phyloP scores from a whole-genome alignment of 768 basidiomycete genomes.

The Porpolomopsis calyptriformis region DNA sequence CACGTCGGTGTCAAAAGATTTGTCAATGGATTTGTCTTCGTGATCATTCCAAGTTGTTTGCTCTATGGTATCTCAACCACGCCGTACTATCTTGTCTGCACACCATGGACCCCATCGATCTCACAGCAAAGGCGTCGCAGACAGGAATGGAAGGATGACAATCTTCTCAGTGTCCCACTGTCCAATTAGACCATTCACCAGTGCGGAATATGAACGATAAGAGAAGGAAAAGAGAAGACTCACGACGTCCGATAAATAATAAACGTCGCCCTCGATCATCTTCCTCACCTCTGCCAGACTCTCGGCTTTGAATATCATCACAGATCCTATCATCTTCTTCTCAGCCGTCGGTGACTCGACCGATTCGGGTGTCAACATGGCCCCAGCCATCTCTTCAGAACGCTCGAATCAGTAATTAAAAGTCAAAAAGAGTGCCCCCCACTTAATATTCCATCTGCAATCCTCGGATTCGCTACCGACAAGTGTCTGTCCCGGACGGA shows the following conservation, averaged over 20 bases:
- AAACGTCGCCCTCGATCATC: conserved; percentile 30
- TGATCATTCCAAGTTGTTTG: too few relatives aligned
- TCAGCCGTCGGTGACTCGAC: conserved; percentile 31
- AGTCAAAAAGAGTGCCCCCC: conserved; percentile 14
- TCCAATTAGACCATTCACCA: background rate
- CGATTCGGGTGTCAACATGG: conserved; percentile 49
- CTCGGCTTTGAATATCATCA: conserved; percentile 44
- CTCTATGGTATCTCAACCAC: too few relatives aligned
- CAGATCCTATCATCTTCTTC: conserved; percentile 53
- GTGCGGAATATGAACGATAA: too few relatives aligned
- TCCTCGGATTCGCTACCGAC: conserved; percentile 29
- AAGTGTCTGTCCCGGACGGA: conserved; percentile 46
- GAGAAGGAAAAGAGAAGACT: conserved; percentile 10
- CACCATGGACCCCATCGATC: too few relatives aligned
- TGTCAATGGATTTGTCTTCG: too few relatives aligned
- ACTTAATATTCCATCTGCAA: conserved; percentile 42
- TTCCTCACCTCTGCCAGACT: conserved; percentile 39
- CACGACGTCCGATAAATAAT: conserved; percentile 33
- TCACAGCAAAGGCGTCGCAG: background rate
- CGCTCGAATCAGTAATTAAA: background rate
- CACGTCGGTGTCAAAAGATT: too few relatives aligned
- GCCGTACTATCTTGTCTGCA: too few relatives aligned
- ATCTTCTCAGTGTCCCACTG: conserved; percentile 54
- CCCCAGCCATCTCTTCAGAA: conserved; percentile 44
- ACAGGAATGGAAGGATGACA: conserved; percentile 35